Evolutionary conservation across 1,139 yeast species (phyloP).

Genomic region (Suzukiozyma palmioleophila): DNA sequence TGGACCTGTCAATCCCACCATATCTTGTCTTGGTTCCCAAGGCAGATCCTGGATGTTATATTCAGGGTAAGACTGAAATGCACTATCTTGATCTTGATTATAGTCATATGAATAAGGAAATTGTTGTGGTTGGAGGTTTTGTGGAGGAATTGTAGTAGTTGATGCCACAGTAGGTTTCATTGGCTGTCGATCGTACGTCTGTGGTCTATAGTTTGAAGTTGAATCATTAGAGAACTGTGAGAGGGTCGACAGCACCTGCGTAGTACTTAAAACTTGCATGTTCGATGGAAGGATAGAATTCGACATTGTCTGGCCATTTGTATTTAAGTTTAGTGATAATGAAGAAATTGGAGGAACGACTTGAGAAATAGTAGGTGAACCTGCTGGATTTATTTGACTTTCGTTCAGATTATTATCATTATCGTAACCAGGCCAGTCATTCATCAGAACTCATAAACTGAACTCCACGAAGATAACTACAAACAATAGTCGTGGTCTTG

Average conservation of each 20-base stretch:
- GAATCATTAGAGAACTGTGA: neutral
- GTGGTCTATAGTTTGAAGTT: neutral
- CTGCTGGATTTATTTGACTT: neutral
- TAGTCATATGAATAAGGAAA: neutral
- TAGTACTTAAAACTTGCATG: neutral
- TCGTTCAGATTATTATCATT: neutral
- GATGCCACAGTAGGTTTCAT: neutral
- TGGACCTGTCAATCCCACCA: no score
- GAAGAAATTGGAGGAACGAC: neutral
- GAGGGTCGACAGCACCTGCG: no score
- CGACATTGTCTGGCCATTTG: neutral
- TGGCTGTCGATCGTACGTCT: neutral
- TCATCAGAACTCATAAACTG: neutral
- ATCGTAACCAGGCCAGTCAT: neutral
- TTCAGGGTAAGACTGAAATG: neutral
- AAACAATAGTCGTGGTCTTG: no score
- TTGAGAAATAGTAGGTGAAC: neutral
- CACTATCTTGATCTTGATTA: neutral
- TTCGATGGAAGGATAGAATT: neutral
- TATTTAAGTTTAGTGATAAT: neutral
- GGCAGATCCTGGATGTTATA: neutral
- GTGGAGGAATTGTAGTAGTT: neutral
- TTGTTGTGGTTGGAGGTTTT: neutral
- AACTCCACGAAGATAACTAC: no score
- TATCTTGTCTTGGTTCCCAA: neutral